These are phyloP conservation scores for Pugionium dolabratum DNA, from an alignment of 345 rosid species.

Conservation along the genomic window DNA sequence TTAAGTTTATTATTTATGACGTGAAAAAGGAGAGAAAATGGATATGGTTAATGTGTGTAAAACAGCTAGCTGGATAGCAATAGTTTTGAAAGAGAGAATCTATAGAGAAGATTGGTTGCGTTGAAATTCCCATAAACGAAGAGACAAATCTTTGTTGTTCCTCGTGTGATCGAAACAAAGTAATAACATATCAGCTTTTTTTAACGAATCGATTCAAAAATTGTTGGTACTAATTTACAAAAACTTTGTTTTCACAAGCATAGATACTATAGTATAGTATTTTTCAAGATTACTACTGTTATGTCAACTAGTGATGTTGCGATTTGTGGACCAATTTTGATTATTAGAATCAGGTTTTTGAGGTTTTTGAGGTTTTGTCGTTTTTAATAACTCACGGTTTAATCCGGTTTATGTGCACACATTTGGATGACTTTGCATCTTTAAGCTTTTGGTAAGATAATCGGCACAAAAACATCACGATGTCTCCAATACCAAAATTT, in stretches of 20 bases:
- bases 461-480: no score
- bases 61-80: conserved; percentile 35
- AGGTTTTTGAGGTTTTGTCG: background rate
- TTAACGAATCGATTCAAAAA: conserved; percentile 28
- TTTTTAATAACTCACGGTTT: background rate
- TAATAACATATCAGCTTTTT: conserved; percentile 10
- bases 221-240: conserved; percentile 6
- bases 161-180: conserved; percentile 27
- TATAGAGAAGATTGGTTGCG: conserved; percentile 15
- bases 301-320: conserved; percentile 23
- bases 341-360: background rate
- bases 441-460: no score
- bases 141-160: conserved; percentile 31
- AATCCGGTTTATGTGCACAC: background rate
- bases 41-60: conserved; percentile 19
- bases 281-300: conserved; percentile 27
- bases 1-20: conserved; percentile 3
- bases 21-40: conserved; percentile 19
- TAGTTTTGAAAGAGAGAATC: conserved; percentile 21
- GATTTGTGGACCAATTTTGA: background rate
- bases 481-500: no score
- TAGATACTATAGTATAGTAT: conserved; percentile 31
- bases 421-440: no score
- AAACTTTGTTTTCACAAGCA: conserved; percentile 19
- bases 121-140: conserved; percentile 35